phyloP scores from a whole-genome alignment of 2,329 filamentous ascomycete genomes.

The Pestalotiopsis sp. region DNA sequence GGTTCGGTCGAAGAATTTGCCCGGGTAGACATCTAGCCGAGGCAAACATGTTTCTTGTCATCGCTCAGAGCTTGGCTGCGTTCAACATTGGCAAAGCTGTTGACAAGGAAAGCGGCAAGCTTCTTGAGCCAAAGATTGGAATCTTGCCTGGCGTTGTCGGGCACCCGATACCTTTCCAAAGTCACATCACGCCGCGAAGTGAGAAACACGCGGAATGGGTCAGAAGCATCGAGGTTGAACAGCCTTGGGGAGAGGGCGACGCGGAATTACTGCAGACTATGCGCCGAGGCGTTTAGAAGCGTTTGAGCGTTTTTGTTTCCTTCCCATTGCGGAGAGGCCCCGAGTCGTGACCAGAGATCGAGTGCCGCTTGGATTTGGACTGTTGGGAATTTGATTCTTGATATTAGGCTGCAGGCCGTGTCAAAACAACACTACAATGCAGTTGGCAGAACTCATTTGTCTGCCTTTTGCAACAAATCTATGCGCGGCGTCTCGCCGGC shows the following conservation, averaged over 20 bases:
- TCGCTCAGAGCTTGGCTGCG: conserved; percentile 41
- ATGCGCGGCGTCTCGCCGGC: not conserved
- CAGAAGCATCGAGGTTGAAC: conserved; percentile 19
- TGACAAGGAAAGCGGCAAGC: conserved; percentile 38
- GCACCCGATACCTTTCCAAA: conserved; percentile 25
- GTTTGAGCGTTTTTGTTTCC: not conserved
- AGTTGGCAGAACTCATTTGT: not conserved
- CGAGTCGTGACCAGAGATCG: not conserved
- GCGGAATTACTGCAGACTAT: not conserved
- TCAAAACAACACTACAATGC: not conserved
- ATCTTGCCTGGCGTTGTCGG: conserved; percentile 26
- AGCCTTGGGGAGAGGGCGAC: conserved; percentile 22
- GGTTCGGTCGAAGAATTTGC: conserved; percentile 19
- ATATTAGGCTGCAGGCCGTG: not conserved
- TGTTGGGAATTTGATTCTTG: not conserved
- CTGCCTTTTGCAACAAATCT: not conserved
- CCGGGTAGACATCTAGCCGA: conserved; percentile 19
- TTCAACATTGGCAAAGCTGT: conserved; percentile 42
- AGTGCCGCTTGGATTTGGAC: not conserved
- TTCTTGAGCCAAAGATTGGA: conserved; percentile 12
- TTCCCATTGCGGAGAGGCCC: not conserved
- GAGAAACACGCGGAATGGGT: conserved; percentile 28
- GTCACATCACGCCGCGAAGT: conserved; percentile 26
- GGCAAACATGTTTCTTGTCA: conserved; percentile 17
- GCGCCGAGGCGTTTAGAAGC: not conserved